Conservation (phyloP, 306 rosid genomes). For the Neltuma alba region DNA sequence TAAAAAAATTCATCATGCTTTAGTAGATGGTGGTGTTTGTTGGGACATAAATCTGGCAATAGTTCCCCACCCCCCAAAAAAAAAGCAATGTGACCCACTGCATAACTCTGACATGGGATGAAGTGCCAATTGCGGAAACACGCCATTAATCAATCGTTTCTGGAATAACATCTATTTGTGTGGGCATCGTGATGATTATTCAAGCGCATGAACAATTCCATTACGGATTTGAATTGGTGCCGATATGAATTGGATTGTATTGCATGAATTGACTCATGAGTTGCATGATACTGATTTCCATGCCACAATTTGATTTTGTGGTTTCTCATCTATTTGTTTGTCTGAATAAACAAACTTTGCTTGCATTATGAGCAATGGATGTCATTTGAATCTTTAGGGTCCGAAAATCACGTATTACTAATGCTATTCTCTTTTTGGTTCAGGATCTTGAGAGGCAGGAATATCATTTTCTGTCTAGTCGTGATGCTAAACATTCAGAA, state of each 20-base stretch:
- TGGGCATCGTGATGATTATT: not conserved
- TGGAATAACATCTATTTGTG: not conserved
- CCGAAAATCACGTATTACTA: constrained; percentile 25
- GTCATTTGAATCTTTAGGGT: not conserved
- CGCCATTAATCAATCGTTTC: not conserved
- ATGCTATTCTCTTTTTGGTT: constrained; percentile 31
- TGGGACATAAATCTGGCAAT: too few species aligned
- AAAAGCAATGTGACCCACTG: too few species aligned
- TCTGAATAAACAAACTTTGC: not conserved
- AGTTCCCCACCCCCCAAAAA: too few species aligned
- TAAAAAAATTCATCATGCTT: too few species aligned
- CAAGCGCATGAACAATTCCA: not conserved
- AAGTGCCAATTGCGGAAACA: too few species aligned
- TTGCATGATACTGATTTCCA: not conserved
- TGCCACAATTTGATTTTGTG: not conserved
- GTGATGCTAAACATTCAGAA: constrained; percentile 45
- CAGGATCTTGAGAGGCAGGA: constrained; percentile 76
- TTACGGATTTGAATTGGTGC: not conserved
- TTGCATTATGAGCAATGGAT: not conserved
- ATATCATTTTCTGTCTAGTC: constrained; percentile 42
- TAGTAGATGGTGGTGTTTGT: too few species aligned
- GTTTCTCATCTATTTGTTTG: not conserved
- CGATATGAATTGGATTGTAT: not conserved
- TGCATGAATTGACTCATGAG: not conserved
- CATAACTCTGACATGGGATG: too few species aligned